Base-by-base conservation (phyloP, 257 asterid genomes). In the Plantago ovata region DNA sequence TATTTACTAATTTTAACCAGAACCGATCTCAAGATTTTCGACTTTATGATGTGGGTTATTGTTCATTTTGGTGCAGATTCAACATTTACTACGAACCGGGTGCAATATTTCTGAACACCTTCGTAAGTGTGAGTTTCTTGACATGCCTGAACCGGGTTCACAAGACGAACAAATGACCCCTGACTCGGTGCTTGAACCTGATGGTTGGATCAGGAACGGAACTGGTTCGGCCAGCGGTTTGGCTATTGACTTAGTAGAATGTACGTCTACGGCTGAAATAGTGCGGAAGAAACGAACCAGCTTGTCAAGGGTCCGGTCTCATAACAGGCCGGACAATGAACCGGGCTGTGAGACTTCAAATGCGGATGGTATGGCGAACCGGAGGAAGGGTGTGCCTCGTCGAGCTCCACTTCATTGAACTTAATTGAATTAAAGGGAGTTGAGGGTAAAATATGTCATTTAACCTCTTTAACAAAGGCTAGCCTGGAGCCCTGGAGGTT, bases 371-470 rank as follows among this genome's bases (percentile, higher is more conserved):
- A 42, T 65, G 68, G 66, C 67, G 77, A 81, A 68, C 86, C 90
- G 95, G 83, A 77, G 98, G 79, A 87, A 92, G 84, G 81, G 92
- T 61, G 82, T 77, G 0, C 96, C 98, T 13, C 89, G 67, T 39
- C 71, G 96, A 66, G 75, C 98, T 58, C 98, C 94, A 0, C 75
- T 81, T 52, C 69, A 73, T 61, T 85, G 83, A 78, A 12, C 4
- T 18, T 7, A 33, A 24, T 32, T 62, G 69, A 67, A 43, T 10
- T 60, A 60, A 44, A 56, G 53, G 60, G 61, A 68, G 66, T 50
- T 45, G 63, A 70, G 83, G 82, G 58, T 47, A 66, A 15, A 62
- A 40, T 73, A n/a, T 60, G 77, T 82, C 53, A 72, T 53, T 70
- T 82, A 0, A 0, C 1, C 10, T 16, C 8, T 28, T 40, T 7